Base-by-base conservation (phyloP, 2,329 filamentous ascomycete genomes). In the Pseudocercospora macadamiae region DNA sequence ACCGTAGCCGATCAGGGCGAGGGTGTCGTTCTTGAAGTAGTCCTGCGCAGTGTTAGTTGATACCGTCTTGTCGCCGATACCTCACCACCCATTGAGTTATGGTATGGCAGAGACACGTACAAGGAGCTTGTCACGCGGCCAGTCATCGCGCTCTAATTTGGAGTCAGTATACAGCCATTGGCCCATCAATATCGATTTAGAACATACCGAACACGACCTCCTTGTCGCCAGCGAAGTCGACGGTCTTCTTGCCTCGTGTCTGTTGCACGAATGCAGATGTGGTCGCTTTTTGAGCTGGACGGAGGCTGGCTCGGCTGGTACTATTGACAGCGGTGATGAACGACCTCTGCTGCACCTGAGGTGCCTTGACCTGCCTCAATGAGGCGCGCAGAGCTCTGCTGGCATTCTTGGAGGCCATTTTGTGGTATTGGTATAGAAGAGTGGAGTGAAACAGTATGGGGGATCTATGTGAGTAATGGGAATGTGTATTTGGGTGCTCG, bases 21-120 rank as follows among this genome's bases (percentile, higher is more conserved):
- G 91, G 70, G 93, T 97, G 81, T 99, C 95, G 82, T 99, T 87
- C 87, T 97, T 97, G 90, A 99, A 99, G 89, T 93, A 99, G 68
- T 97, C 91, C 90, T 96, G 70, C 55, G 19, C 14, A 25, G 53
- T 60, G 67, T 78, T 62, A 77, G 70, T 52, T 10, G n/a, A 44
- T n/a, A 37, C 37, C 37, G 30, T 54, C 21, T 25, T 21, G 3
- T 8, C 4, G 21, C 34, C 14, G 10, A 34, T 42, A 8, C 52
- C 47, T 49, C 16, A 36, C 18, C 44, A 45, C 44, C 21, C 36
- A 44, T 55, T 45, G 59, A 61, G 49, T 61, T 54, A 53, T 48
- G 28, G 54, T 49, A 25, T 16, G 21, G 28, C 23, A 25, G 21
- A 19, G 36, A 37, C 55, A 65, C 88, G 83, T 82, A 95, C 91